Evolutionary conservation across 2,329 filamentous ascomycete species (phyloP).

Genomic region (Escovopsis sp.): DNA sequence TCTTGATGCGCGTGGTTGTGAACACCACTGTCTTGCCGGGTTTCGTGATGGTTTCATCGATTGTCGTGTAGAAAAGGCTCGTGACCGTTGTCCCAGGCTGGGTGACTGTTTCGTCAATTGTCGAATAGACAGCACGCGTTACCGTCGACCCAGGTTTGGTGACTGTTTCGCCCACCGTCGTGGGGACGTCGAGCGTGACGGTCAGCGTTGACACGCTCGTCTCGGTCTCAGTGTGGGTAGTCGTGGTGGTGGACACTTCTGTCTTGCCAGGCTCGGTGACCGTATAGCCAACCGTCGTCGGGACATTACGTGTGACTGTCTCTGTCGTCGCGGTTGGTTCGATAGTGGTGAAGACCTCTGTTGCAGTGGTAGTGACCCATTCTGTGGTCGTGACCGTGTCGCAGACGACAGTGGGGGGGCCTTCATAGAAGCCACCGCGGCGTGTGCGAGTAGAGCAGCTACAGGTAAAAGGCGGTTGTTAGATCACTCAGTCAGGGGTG

Average conservation of each 20-base stretch:
- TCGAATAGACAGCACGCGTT: too few species aligned
- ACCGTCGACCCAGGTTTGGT: too few species aligned
- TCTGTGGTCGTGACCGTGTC: constrained; percentile 9
- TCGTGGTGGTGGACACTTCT: constrained; percentile 2
- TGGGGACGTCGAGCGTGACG: neutral
- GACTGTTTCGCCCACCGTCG: too few species aligned
- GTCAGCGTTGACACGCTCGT: neutral
- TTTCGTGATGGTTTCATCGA: too few species aligned
- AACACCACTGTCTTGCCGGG: too few species aligned
- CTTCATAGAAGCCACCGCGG: neutral
- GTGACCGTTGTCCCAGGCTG: too few species aligned
- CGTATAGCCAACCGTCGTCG: neutral
- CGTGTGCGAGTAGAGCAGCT: neutral
- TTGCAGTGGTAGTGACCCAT: constrained; percentile 10
- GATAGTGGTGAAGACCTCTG: constrained; percentile 5
- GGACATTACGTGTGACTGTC: constrained; percentile 2
- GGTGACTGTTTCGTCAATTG: too few species aligned
- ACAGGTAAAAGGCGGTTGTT: neutral
- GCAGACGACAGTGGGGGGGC: constrained; percentile 1
- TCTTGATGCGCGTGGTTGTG: too few species aligned
- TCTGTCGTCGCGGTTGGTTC: constrained; percentile 5
- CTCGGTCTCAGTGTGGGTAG: constrained; percentile 1
- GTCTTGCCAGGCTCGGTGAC: neutral
- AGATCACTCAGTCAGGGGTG: neutral
- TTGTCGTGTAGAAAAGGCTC: too few species aligned